These are phyloP conservation scores for Vitis rupestris DNA, from an alignment of 164 flowering plant genomes.

Conservation along the genomic window DNA sequence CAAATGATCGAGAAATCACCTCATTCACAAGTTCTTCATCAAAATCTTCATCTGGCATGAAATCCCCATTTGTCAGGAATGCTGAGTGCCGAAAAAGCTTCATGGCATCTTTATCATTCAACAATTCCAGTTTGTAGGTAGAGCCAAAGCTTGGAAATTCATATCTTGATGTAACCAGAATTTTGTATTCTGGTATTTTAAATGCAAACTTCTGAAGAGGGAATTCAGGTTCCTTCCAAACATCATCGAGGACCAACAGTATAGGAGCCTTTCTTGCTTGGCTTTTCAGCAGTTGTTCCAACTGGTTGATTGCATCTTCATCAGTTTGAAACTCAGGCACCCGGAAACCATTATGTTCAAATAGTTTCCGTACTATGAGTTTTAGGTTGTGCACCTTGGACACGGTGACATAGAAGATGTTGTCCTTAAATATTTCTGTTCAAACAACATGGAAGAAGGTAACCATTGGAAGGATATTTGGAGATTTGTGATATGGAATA, in stretches of 20 bases:
- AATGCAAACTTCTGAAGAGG: slow-evolving; percentile 24
- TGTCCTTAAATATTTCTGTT: not conserved
- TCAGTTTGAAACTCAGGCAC: not conserved
- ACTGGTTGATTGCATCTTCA: slow-evolving; percentile 18
- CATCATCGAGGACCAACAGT: slow-evolving; percentile 44
- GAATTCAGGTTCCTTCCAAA: slow-evolving; percentile 28
- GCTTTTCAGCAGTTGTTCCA: slow-evolving; percentile 1
- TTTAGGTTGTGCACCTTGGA: not conserved
- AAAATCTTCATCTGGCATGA: slow-evolving; percentile 20
- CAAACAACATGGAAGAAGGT: not conserved
- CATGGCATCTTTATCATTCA: slow-evolving; percentile 34
- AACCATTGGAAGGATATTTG: too few relatives aligned
- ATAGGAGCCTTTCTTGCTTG: slow-evolving; percentile 2
- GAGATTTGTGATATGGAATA: too few relatives aligned
- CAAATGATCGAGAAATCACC: too few relatives aligned
- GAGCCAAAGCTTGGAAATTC: slow-evolving; percentile 26
- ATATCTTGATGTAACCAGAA: slow-evolving; percentile 54
- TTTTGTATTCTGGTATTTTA: slow-evolving; percentile 22
- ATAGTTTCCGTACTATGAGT: not conserved
- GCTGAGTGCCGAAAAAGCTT: slow-evolving; percentile 34
- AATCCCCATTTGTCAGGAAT: slow-evolving; percentile 9
- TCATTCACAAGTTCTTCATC: not conserved
- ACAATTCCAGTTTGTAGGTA: slow-evolving; percentile 21
- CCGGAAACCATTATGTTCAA: not conserved
- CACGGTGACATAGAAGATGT: slow-evolving; percentile 11